Evolutionary conservation across 2,329 filamentous ascomycete species (phyloP).

Genomic region (Emydomyces testavorans): DNA sequence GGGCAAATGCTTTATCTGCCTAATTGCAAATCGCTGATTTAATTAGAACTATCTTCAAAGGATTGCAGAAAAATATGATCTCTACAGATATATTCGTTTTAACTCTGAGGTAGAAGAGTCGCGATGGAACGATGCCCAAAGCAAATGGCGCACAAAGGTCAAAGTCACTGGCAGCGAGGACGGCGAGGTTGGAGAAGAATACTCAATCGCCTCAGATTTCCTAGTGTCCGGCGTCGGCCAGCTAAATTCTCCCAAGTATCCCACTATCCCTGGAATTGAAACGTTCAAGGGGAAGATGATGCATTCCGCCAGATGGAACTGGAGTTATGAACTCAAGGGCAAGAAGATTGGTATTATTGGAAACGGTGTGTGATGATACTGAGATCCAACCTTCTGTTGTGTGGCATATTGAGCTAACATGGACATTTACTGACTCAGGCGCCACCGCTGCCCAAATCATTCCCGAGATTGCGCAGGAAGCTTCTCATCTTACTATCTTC

Average conservation of each 20-base stretch:
- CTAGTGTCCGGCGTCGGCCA: constrained; percentile 49
- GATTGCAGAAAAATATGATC: constrained; percentile 43
- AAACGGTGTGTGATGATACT: constrained; percentile 35
- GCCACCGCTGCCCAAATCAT: constrained; percentile 50
- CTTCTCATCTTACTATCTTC: constrained; percentile 42
- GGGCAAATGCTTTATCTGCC: neutral
- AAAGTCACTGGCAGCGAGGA: constrained; percentile 43
- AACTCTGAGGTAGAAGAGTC: constrained; percentile 44
- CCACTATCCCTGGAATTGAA: constrained; percentile 39
- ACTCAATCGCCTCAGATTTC: constrained; percentile 46
- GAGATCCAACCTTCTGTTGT: neutral
- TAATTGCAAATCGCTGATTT: neutral
- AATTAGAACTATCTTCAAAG: constrained; percentile 40
- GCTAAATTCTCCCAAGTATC: constrained; percentile 44
- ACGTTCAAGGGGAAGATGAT: constrained; percentile 44
- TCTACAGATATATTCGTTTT: constrained; percentile 49
- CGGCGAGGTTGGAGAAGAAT: constrained; percentile 41
- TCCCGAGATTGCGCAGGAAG: constrained; percentile 44
- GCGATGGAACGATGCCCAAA: constrained; percentile 43
- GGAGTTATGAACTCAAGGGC: constrained; percentile 43
- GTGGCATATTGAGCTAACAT: neutral
- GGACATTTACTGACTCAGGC: constrained; percentile 27
- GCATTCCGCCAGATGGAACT: constrained; percentile 51
- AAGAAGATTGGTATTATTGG: constrained; percentile 50
- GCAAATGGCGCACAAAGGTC: constrained; percentile 43